Percentiles rank a stretch among this genome's conserved stretches.
These are phyloP conservation scores for Chlamydomonas urium DNA, from an alignment of 139 green algal species.

Conservation along the genomic window DNA sequence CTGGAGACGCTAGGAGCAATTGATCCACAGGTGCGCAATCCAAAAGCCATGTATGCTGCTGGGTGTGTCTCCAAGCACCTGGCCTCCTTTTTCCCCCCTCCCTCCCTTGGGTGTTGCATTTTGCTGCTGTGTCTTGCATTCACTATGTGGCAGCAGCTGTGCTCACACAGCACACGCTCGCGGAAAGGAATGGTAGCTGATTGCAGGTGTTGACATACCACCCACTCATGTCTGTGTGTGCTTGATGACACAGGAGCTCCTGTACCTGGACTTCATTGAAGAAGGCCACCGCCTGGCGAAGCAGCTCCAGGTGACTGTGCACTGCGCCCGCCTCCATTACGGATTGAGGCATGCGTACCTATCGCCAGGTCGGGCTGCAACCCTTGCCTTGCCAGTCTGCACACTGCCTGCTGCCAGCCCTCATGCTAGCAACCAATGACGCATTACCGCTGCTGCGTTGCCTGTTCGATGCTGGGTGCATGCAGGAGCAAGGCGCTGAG, in stretches of 20 bases:
- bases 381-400: too few relatives aligned
- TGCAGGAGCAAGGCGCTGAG: constrained; percentile 51
- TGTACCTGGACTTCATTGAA: constrained; percentile 63
- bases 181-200: too few relatives aligned
- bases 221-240: too few relatives aligned
- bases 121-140: too few relatives aligned
- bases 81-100: too few relatives aligned
- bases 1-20: constrained; percentile 41
- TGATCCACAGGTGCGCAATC: constrained; percentile 5
- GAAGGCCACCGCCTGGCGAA: constrained; percentile 41
- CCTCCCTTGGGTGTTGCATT: too few relatives aligned
- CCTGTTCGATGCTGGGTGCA: background rate
- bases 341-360: background rate
- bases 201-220: too few relatives aligned
- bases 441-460: too few relatives aligned
- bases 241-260: constrained; percentile 34
- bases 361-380: background rate
- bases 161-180: too few relatives aligned
- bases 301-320: constrained; percentile 34
- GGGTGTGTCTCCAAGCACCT: background rate
- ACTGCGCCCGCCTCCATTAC: background rate
- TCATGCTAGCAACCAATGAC: too few relatives aligned
- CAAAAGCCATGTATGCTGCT: background rate
- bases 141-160: too few relatives aligned
- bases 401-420: too few relatives aligned